Conservation (phyloP, 257 asterid species). For the Jacaranda mimosifolia region DNA sequence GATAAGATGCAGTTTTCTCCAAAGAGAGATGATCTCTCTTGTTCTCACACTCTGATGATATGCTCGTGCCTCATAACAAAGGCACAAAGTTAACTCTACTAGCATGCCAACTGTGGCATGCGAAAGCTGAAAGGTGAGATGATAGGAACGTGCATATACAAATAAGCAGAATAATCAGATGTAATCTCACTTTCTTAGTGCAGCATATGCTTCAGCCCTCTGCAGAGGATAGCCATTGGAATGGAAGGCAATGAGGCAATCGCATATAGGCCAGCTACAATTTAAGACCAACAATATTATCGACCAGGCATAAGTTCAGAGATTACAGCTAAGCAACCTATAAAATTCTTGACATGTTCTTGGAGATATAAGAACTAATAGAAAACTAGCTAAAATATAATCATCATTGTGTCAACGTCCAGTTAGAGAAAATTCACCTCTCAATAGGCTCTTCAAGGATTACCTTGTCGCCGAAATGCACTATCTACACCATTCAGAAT, state of each 20-base stretch:
- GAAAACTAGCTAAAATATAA: not conserved
- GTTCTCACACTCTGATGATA: constrained; percentile 7
- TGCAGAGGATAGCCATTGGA: constrained; percentile 87
- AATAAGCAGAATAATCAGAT: constrained; percentile 19
- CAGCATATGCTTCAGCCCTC: constrained; percentile 95
- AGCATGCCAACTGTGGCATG: constrained; percentile 20
- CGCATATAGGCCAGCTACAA: constrained; percentile 96
- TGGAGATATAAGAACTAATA: not conserved
- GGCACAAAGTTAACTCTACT: not conserved
- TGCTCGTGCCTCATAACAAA: not conserved
- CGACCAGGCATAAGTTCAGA: constrained; percentile 22
- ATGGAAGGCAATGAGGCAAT: constrained; percentile 89
- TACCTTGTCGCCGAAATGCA: constrained; percentile 88
- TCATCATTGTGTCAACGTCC: constrained; percentile 1
- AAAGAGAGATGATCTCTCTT: not conserved
- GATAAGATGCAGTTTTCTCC: constrained; percentile 23
- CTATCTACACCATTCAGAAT: constrained; percentile 59
- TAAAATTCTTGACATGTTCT: constrained; percentile 6
- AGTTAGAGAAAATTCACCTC: constrained; percentile 56
- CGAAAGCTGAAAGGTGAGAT: constrained; percentile 18
- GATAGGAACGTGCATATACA: not conserved
- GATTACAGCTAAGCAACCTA: constrained; percentile 5
- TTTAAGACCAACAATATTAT: constrained; percentile 21
- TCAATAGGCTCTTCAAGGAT: constrained; percentile 91
- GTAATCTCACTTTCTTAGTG: constrained; percentile 79